Conservation (phyloP, 2,329 filamentous ascomycete species). For the Pseudogymnoascus sp. region DNA sequence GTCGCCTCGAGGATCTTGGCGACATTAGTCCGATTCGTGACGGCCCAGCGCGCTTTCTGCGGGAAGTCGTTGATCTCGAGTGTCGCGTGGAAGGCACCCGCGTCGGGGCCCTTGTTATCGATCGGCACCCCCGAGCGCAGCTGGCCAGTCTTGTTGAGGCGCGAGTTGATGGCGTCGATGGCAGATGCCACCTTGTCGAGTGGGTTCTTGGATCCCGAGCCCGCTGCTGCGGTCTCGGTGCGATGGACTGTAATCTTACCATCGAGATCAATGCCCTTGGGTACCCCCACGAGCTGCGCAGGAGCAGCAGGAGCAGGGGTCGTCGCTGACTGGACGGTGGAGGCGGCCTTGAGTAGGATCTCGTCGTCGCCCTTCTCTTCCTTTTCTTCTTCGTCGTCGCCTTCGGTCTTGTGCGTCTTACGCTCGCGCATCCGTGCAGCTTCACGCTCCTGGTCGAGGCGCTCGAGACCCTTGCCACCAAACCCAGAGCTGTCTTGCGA, state of each 20-base stretch:
- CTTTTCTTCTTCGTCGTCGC: slow-evolving; percentile 71
- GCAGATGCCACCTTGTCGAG: slow-evolving; percentile 86
- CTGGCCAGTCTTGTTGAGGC: slow-evolving; percentile 80
- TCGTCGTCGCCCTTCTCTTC: slow-evolving; percentile 63
- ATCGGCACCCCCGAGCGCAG: slow-evolving; percentile 88
- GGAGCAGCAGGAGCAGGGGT: slow-evolving; percentile 26
- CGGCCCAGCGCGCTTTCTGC: slow-evolving; percentile 95
- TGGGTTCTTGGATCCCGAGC: slow-evolving; percentile 46
- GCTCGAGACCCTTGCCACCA: slow-evolving; percentile 87
- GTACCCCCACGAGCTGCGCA: slow-evolving; percentile 35
- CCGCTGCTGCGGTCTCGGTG: slow-evolving; percentile 48
- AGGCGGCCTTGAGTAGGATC: slow-evolving; percentile 60
- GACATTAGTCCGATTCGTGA: slow-evolving; percentile 97
- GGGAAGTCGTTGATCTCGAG: slow-evolving; percentile 99
- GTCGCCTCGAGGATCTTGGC: slow-evolving; percentile 95
- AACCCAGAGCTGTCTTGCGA: slow-evolving; percentile 87
- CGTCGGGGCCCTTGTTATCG: slow-evolving; percentile 97
- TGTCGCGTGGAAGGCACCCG: slow-evolving; percentile 91
- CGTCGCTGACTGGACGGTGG: slow-evolving; percentile 54
- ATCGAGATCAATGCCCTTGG: slow-evolving; percentile 52
- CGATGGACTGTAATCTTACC: slow-evolving; percentile 66
- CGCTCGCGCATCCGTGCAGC: slow-evolving; percentile 78
- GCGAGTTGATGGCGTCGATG: slow-evolving; percentile 81
- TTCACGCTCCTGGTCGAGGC: slow-evolving; percentile 83
- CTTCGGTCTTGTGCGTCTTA: slow-evolving; percentile 82